Base-by-base conservation (phyloP, 1,139 yeast genomes). In the Saccharomyces pastorianus region DNA sequence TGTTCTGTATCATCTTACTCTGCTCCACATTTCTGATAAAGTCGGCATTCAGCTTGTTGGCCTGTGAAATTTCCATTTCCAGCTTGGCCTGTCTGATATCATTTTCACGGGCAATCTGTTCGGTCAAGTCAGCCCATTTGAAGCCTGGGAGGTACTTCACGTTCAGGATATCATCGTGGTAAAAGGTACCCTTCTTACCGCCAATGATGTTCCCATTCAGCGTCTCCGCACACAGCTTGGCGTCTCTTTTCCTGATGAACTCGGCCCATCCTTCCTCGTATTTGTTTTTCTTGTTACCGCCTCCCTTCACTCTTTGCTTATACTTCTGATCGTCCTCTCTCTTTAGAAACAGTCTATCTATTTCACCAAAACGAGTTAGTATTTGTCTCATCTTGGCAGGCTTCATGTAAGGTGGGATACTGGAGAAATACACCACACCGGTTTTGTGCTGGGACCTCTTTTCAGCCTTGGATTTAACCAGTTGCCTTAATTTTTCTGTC, bases 261-360 rank as follows among this genome's bases (percentile, higher is more conserved):
- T 93, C 99, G 6, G 88, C 95, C 99, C 99, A 93, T 6, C 99
- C 99, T 74, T 95, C 99, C 17, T 87, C 88, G 67, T 81, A 95
- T 70, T 81, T 85, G 66, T 80, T 80, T 73, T 90, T 91, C 71
- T 89, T 90, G 70, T 93, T 95, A n/a, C 99, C 99, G n/a, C 98
- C 98, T 59, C 82, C 81, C 63, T 86, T 87, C 17, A 88, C 83
- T 64, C 99, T 76, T 54, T 79, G 78, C 51, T 81, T 82, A 63
- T 89, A 78, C 9, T 76, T 76, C 27, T 79, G 74, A 8, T 83
- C 78, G 60, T 86, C 89, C 71, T 93, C 99, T 7, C 96, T 96
- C 60, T 89, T 87, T 59, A 95, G 73, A 67, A 87, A 95, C 11
- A 93, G 74, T 59, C 99, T 77, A 61, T 89, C 96, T 8, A 91